Evolutionary conservation across 169 alveolate species (phyloP), one percentile per base, ranked within the genome.

Genomic region (Cardiosporidium cionae): DNA sequence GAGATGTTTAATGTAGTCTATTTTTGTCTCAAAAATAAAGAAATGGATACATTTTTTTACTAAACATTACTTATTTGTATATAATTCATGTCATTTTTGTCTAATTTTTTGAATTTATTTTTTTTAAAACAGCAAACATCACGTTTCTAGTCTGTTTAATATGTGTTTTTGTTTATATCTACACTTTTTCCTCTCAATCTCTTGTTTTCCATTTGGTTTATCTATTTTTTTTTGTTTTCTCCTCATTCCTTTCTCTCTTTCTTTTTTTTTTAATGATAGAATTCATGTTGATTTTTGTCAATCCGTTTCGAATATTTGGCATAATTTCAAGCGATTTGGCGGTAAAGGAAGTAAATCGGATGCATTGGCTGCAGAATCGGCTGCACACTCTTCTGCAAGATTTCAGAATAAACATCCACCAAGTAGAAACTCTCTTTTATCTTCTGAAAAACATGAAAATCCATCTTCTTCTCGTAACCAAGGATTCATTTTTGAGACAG

Each of bases 241-340:
- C 68, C 7, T 9, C 68, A 25, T 4, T 16, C 7, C 9, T 64
- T 27, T n/a, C n/a, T n/a, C n/a, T n/a, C 23, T 28, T 31, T 62
- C n/a, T 25, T 65, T n/a, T n/a, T 25, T 37, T 2, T 25, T 1
- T 32, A n/a, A 1, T 16, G 7, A 32, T 71, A 74, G 81, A 25
- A 77, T 77, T 54, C 83, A 77, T 58, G 78, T 68, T 32, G 83
- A 77, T 66, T 77, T 70, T 67, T 68, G 70, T 7, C 83, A 78
- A 76, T 44, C 72, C 4, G 79, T 70, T 0, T 44, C 72, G 25
- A 36, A 74, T 53, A 35, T 34, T 25, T 70, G 77, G 74, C 44
- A 52, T 2, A 0, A 28, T 53, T 66, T 52, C 65, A 32, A 33
- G 7, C 32, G n/a, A n/a, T n/a, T n/a, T n/a, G n/a, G n/a, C n/a